These are phyloP conservation scores for Senecio squalidus DNA, from an alignment of 140 eudicot genomes.

Conservation along the genomic window DNA sequence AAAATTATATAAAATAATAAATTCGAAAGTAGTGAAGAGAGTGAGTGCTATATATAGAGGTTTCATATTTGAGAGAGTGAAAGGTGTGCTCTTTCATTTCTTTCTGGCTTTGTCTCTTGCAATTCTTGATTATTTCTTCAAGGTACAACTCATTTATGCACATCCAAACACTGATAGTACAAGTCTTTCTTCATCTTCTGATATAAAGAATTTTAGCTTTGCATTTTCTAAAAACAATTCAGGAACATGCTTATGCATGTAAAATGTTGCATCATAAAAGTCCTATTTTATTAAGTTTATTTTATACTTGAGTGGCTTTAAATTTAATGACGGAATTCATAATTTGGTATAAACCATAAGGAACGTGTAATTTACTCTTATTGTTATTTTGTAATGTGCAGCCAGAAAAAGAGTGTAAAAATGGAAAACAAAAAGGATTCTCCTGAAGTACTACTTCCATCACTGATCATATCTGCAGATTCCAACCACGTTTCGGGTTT, in stretches of 20 bases:
- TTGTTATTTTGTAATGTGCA: not conserved
- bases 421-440: constrained; percentile 20
- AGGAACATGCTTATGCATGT: constrained; percentile 19
- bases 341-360: no score
- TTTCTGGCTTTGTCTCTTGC: constrained; percentile 7
- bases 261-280: constrained; percentile 8
- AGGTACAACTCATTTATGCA: constrained; percentile 20
- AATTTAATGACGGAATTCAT: no score
- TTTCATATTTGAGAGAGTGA: constrained; percentile 17
- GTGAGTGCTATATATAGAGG: constrained; percentile 21
- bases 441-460: constrained; percentile 15
- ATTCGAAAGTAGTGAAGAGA: constrained; percentile 1
- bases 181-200: not conserved
- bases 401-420: not conserved
- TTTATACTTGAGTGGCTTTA: no score
- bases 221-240: not conserved
- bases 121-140: not conserved
- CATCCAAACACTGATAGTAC: not conserved
- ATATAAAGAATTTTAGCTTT: not conserved
- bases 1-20: not conserved
- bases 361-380: no score
- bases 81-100: constrained; percentile 19
- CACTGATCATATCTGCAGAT: constrained; percentile 23
- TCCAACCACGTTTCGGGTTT: constrained; percentile 10
- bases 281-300: not conserved